Evolutionary conservation across 805 yeast genomes (phyloP).

Genomic region (Candida nanaspora): DNA sequence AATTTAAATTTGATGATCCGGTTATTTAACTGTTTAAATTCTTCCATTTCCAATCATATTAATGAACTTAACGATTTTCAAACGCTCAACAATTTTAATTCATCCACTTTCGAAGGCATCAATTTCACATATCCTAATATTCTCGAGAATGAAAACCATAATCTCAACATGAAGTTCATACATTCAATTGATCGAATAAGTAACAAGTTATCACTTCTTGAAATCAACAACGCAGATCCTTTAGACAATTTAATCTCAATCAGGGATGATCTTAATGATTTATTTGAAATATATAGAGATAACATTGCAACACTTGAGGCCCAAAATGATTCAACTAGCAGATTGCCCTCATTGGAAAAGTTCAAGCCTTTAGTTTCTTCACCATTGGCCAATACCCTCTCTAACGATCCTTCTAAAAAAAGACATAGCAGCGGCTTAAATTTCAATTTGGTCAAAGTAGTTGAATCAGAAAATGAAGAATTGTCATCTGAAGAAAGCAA

Average conservation of each 20-base stretch:
- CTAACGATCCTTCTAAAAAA: conserved; percentile 4
- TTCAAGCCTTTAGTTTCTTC: conserved; percentile 1
- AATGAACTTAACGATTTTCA: background rate
- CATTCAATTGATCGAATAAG: background rate
- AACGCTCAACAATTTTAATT: background rate
- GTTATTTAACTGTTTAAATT: background rate
- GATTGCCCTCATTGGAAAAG: conserved; percentile 2
- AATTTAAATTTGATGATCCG: background rate
- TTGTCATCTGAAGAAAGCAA: background rate
- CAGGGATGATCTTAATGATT: background rate
- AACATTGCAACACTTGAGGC: background rate
- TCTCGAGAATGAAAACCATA: background rate
- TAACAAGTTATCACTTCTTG: background rate
- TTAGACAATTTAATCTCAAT: background rate
- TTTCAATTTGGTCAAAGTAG: conserved; percentile 19
- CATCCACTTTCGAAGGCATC: background rate
- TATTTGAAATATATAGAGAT: background rate
- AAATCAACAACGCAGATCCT: background rate
- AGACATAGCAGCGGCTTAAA: conserved; percentile 24
- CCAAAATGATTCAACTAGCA: conserved; percentile 1
- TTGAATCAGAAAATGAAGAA: conserved; percentile 4
- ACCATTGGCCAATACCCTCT: conserved; percentile 1
- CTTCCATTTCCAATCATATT: background rate
- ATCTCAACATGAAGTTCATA: background rate
- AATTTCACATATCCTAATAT: background rate